Conservation (phyloP, 352 stramenopile genomes). For the Peronosclerospora sorghi region DNA sequence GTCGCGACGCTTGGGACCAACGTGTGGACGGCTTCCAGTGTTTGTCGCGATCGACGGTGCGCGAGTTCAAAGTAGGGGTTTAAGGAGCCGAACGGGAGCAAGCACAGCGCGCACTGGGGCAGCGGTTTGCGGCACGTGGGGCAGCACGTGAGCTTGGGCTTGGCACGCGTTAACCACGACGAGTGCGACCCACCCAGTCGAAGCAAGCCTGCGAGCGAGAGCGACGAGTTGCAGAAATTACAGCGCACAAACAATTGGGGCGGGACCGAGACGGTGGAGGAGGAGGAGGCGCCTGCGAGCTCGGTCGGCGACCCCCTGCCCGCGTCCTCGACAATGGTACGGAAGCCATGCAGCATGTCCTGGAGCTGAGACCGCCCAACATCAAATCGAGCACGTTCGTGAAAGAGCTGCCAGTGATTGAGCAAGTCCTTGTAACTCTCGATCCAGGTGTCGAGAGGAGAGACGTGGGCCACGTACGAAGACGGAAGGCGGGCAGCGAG, state of each 20-base stretch:
- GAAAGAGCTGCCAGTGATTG: slow-evolving; percentile 91
- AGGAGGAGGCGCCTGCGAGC: slow-evolving; percentile 23
- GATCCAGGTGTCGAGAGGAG: slow-evolving; percentile 79
- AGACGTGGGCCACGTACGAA: slow-evolving; percentile 41
- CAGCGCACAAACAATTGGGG: slow-evolving; percentile 91
- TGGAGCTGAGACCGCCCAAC: slow-evolving; percentile 85
- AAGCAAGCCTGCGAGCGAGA: slow-evolving; percentile 83
- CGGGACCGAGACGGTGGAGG: slow-evolving; percentile 43
- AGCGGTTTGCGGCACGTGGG: slow-evolving; percentile 89
- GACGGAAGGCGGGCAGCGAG: slow-evolving; percentile 57
- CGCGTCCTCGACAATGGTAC: slow-evolving; percentile 38
- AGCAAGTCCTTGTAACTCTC: slow-evolving; percentile 86
- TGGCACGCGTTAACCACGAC: slow-evolving; percentile 83
- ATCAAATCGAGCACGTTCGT: slow-evolving; percentile 87
- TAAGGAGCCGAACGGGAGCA: slow-evolving; percentile 87
- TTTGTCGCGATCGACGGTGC: slow-evolving; percentile 57
- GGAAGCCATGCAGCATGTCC: slow-evolving; percentile 71
- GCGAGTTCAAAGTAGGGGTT: slow-evolving; percentile 94
- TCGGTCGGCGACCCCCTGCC: slow-evolving; percentile 39
- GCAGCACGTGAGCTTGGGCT: slow-evolving; percentile 85
- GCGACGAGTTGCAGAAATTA: slow-evolving; percentile 89
- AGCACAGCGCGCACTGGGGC: slow-evolving; percentile 87
- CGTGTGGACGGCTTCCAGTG: slow-evolving; percentile 34
- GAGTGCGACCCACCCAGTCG: slow-evolving; percentile 84
- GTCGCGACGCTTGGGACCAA: slow-evolving; percentile 19